A percentile compares a stretch with the other conserved stretches of the same genome.
Evolutionary conservation across 2,329 filamentous ascomycete genomes (phyloP).

Genomic region (Colletotrichum eleusines): DNA sequence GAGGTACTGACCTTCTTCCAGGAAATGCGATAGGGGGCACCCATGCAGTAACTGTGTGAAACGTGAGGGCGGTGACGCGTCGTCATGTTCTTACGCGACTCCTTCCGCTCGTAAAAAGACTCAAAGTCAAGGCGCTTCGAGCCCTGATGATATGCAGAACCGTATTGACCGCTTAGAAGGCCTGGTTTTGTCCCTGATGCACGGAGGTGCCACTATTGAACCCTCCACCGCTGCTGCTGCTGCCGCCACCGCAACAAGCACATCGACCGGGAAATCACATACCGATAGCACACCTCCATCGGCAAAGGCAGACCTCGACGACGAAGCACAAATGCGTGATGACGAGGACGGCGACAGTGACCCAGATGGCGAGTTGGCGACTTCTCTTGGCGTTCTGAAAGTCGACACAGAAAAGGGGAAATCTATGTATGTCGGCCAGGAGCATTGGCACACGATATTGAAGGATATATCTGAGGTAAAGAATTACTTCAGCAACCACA

Average conservation of each 20-base stretch:
- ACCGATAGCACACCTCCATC: constrained; percentile 59
- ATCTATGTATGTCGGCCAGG: constrained; percentile 84
- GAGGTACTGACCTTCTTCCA: constrained; percentile 53
- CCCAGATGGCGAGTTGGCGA: constrained; percentile 75
- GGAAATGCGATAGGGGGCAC: constrained; percentile 93
- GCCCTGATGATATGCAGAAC: constrained; percentile 97
- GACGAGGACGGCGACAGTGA: constrained; percentile 75
- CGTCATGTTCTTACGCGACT: constrained; percentile 87
- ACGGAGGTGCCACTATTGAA: constrained; percentile 75
- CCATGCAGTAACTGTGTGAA: constrained; percentile 97
- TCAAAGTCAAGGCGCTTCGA: constrained; percentile 69
- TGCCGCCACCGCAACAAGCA: constrained; percentile 44
- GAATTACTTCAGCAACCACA: constrained; percentile 87
- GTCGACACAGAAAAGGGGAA: constrained; percentile 83
- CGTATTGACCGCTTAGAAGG: constrained; percentile 95
- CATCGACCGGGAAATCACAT: constrained; percentile 47
- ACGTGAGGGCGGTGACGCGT: constrained; percentile 83
- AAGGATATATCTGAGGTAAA: constrained; percentile 92
- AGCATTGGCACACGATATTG: constrained; percentile 85
- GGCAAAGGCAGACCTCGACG: constrained; percentile 65
- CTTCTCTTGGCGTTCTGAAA: constrained; percentile 84
- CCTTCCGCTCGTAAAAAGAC: constrained; percentile 79
- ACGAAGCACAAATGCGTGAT: constrained; percentile 62
- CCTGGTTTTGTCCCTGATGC: constrained; percentile 93
- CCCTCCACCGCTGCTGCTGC: constrained; percentile 52